phyloP scores from a whole-genome alignment of 1,284 basidiomycete species.

The Moesziomyces aphidis region DNA sequence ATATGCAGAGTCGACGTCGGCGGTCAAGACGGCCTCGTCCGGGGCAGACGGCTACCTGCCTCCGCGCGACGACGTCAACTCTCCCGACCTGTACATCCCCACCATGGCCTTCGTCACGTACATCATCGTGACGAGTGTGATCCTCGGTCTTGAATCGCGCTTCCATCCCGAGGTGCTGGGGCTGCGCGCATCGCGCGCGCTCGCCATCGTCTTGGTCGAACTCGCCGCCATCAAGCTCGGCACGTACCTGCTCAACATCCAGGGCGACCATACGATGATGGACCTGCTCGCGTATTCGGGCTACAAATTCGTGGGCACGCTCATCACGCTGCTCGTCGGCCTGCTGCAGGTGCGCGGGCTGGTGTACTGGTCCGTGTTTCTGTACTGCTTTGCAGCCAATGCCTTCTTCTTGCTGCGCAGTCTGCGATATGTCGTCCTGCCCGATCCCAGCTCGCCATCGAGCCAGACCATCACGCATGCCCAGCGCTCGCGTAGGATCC shows the following conservation, averaged over 20 bases:
- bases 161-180: constrained; percentile 94
- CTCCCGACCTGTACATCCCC: constrained; percentile 96
- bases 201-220: constrained; percentile 72
- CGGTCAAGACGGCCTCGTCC: constrained; percentile 23
- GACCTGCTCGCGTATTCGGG: constrained; percentile 81
- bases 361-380: constrained; percentile 79
- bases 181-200: constrained; percentile 82
- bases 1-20: constrained; percentile 22
- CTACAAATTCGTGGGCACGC: constrained; percentile 86
- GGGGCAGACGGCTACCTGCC: constrained; percentile 74
- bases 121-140: constrained; percentile 83
- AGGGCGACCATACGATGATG: constrained; percentile 74
- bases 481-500: constrained; percentile 83
- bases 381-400: constrained; percentile 87
- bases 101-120: constrained; percentile 97
- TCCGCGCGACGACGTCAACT: constrained; percentile 94
- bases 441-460: constrained; percentile 72
- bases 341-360: constrained; percentile 69
- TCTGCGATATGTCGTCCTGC: constrained; percentile 87
- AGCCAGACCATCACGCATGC: constrained; percentile 79
- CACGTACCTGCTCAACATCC: constrained; percentile 89
- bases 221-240: constrained; percentile 89
- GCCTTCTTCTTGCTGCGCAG: constrained; percentile 86
- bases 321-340: constrained; percentile 59
- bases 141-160: constrained; percentile 82